Percentiles rank a stretch among this genome's conserved stretches.
Evolutionary conservation across 2,329 filamentous ascomycete genomes (phyloP).

Genomic region (Epicoccum nigrum): DNA sequence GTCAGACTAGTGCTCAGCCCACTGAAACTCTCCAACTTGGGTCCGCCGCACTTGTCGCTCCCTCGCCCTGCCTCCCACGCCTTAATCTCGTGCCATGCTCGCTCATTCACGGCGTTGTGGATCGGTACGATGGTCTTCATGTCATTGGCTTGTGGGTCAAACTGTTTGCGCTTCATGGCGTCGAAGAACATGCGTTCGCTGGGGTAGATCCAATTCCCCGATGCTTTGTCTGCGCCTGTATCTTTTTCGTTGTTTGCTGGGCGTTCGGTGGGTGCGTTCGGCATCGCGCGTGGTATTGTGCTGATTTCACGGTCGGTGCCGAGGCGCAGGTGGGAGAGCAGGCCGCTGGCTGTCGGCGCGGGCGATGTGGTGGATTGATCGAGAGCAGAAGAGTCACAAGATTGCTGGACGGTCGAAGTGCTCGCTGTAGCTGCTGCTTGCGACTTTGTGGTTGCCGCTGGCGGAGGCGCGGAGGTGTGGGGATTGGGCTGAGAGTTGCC

Average conservation of each 20-base stretch:
- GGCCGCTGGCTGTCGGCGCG: conserved; percentile 20
- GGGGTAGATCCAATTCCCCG: conserved; percentile 96
- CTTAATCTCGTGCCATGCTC: conserved; percentile 91
- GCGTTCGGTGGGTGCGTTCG: conserved; percentile 37
- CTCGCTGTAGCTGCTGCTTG: conserved; percentile 25
- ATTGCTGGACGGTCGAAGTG: conserved; percentile 29
- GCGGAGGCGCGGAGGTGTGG: conserved; percentile 21
- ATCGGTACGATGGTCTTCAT: conserved; percentile 95
- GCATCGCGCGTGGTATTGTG: conserved; percentile 42
- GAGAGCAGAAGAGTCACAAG: conserved; percentile 49
- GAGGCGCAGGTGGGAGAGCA: conserved; percentile 42
- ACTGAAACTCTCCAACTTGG: conserved; percentile 81
- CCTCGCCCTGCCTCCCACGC: conserved; percentile 77
- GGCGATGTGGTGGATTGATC: conserved; percentile 38
- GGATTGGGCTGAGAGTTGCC: conserved; percentile 31
- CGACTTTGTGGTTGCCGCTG: conserved; percentile 2
- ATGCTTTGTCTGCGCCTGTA: conserved; percentile 63
- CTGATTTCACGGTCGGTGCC: conserved; percentile 55
- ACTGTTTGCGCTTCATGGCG: conserved; percentile 89
- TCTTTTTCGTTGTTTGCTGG: conserved; percentile 80
- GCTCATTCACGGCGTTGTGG: conserved; percentile 97
- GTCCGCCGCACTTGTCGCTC: conserved; percentile 72
- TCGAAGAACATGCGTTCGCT: conserved; percentile 98
- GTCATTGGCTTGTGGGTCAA: conserved; percentile 72
- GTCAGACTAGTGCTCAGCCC: conserved; percentile 71